Evolutionary conservation across 1,139 yeast genomes (phyloP).

Genomic region (Geotrichum aggregatum): DNA sequence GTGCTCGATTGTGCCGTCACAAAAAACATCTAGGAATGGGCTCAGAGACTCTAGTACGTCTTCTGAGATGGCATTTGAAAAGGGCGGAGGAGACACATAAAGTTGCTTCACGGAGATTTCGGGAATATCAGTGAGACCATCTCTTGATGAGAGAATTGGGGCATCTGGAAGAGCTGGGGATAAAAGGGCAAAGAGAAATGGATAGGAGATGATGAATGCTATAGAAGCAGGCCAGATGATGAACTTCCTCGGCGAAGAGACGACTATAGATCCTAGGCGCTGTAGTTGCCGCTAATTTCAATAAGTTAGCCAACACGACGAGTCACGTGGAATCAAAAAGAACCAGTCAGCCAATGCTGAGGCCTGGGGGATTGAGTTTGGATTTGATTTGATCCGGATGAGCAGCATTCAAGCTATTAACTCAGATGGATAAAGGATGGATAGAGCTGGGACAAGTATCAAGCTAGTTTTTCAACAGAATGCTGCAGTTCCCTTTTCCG

Average conservation of each 20-base stretch:
- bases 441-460: neutral
- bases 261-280: slow-evolving; percentile 17
- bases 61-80: slow-evolving; percentile 17
- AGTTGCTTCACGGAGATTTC: slow-evolving; percentile 35
- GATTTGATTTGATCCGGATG: neutral
- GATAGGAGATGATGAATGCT: slow-evolving; percentile 52
- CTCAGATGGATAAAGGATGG: neutral
- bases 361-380: neutral
- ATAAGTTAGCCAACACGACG: neutral
- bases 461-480: neutral
- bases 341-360: neutral
- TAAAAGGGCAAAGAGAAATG: slow-evolving; percentile 42
- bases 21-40: slow-evolving; percentile 19
- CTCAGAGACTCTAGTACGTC: slow-evolving; percentile 15
- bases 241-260: slow-evolving; percentile 39
- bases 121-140: slow-evolving; percentile 11
- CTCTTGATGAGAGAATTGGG: slow-evolving; percentile 13
- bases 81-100: slow-evolving; percentile 35
- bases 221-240: slow-evolving; percentile 52
- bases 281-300: slow-evolving; percentile 20
- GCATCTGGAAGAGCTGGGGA: slow-evolving; percentile 23
- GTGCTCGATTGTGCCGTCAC: neutral
- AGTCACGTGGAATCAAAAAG: neutral
- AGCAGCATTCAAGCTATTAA: neutral
- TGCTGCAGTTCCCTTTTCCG: no score